Evolutionary conservation across 768 basidiomycete genomes (phyloP).

Genomic region (Naganishia friedmannii): DNA sequence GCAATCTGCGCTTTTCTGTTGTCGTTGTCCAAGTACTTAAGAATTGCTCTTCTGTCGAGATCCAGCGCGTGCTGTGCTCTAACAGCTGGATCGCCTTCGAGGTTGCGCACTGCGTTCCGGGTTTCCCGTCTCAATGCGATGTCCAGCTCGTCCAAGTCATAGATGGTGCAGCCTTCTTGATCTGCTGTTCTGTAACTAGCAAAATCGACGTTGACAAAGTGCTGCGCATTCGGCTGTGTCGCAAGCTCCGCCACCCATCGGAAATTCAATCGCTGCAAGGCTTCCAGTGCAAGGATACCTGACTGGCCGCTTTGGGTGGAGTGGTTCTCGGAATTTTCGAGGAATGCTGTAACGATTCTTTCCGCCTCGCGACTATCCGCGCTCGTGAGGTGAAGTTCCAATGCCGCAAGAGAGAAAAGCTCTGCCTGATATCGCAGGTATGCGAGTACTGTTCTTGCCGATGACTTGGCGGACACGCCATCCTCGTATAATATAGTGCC

Average conservation of each 20-base stretch:
- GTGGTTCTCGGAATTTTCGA: conserved; percentile 17
- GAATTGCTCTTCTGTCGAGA: conserved; percentile 9
- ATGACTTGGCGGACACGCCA: conserved; percentile 3
- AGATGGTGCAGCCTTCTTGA: conserved; percentile 14
- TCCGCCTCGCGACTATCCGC: conserved; percentile 7
- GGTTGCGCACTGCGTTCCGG: conserved; percentile 15
- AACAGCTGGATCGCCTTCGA: not conserved
- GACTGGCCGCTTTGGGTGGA: not conserved
- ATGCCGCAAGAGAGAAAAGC: conserved; percentile 26
- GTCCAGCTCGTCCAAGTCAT: conserved; percentile 19
- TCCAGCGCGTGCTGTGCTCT: conserved; percentile 12
- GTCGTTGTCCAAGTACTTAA: conserved; percentile 20
- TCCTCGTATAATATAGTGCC: conserved; percentile 15
- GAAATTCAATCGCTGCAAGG: conserved; percentile 14
- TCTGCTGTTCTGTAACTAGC: conserved; percentile 7
- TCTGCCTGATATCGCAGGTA: conserved; percentile 25
- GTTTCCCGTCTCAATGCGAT: conserved; percentile 17
- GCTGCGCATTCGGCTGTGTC: conserved; percentile 3
- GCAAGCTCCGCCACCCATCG: not conserved
- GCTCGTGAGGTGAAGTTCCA: conserved; percentile 27
- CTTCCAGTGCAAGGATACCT: conserved; percentile 13
- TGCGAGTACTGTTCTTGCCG: conserved; percentile 7
- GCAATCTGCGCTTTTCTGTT: conserved; percentile 21
- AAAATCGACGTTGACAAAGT: conserved; percentile 27
- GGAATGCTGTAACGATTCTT: conserved; percentile 24